Evolutionary conservation across 2,329 filamentous ascomycete genomes (phyloP).

Genomic region (Hymenoscyphus salicellus): DNA sequence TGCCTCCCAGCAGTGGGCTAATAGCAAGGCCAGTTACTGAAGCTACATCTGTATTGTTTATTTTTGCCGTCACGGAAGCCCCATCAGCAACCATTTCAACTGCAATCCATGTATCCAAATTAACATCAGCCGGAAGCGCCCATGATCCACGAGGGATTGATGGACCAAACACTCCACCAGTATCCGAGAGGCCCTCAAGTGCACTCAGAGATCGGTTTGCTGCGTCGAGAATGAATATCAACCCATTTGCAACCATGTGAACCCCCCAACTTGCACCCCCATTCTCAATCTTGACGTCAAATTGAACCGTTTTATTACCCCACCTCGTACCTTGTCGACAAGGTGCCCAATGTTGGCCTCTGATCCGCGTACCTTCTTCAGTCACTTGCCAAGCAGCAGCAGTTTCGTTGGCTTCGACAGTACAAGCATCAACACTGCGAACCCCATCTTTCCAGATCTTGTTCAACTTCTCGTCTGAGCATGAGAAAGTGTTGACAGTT

Average conservation of each 20-base stretch:
- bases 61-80: conserved; percentile 8
- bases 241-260: conserved; percentile 28
- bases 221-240: conserved; percentile 23
- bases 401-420: conserved; percentile 24
- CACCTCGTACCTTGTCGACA: conserved; percentile 26
- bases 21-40: conserved; percentile 13
- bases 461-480: conserved; percentile 24
- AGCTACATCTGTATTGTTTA: conserved; percentile 16
- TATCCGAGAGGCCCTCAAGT: conserved; percentile 24
- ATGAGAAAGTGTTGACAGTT: conserved; percentile 20
- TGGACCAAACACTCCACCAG: conserved; percentile 22
- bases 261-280: conserved; percentile 26
- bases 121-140: conserved; percentile 10
- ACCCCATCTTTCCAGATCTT: conserved; percentile 27
- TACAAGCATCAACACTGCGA: conserved; percentile 26
- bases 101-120: conserved; percentile 16
- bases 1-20: conserved; percentile 24
- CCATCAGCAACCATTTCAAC: conserved; percentile 16
- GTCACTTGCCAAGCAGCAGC: conserved; percentile 25
- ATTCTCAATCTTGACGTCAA: conserved; percentile 23
- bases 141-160: conserved; percentile 18
- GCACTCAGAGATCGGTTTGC: conserved; percentile 18
- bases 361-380: conserved; percentile 21
- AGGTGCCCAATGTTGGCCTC: conserved; percentile 28
- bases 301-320: conserved; percentile 20